Evolutionary conservation across 371 early-diverging fungal genomes (phyloP).

Genomic region (Mucor circinelloides): DNA sequence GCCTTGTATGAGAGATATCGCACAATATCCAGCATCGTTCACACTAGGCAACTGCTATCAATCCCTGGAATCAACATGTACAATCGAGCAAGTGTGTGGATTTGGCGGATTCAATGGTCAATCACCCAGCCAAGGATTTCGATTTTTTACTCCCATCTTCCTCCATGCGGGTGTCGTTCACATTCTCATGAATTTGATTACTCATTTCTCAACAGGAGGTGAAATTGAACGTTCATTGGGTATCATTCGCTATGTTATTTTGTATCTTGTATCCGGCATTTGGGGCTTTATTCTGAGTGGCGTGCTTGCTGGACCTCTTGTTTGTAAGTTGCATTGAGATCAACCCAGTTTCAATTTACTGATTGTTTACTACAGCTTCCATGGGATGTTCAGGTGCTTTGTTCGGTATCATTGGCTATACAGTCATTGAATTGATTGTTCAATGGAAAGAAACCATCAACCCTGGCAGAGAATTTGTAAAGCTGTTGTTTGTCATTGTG

Average conservation of each 20-base stretch:
- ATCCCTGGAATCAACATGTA: conserved; percentile 27
- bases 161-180: conserved; percentile 84
- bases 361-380: conserved; percentile 36
- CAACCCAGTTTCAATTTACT: not conserved
- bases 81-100: conserved; percentile 47
- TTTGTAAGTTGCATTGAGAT: conserved; percentile 34
- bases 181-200: conserved; percentile 65
- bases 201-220: conserved; percentile 64
- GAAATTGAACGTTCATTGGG: conserved; percentile 76
- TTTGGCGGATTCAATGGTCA: conserved; percentile 43
- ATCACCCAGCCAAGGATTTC: conserved; percentile 70
- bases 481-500: conserved; percentile 61
- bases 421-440: conserved; percentile 71
- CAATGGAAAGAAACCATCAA: conserved; percentile 67
- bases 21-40: conserved; percentile 11
- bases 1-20: conserved; percentile 49
- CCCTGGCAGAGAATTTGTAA: conserved; percentile 66
- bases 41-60: conserved; percentile 14
- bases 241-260: conserved; percentile 33
- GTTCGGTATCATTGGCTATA: conserved; percentile 73
- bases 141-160: conserved; percentile 78
- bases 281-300: conserved; percentile 79
- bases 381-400: conserved; percentile 82
- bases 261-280: conserved; percentile 68
- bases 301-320: conserved; percentile 48